Evolutionary conservation across 768 basidiomycete species (phyloP).

Genomic region (Clitopilus passeckerianus): DNA sequence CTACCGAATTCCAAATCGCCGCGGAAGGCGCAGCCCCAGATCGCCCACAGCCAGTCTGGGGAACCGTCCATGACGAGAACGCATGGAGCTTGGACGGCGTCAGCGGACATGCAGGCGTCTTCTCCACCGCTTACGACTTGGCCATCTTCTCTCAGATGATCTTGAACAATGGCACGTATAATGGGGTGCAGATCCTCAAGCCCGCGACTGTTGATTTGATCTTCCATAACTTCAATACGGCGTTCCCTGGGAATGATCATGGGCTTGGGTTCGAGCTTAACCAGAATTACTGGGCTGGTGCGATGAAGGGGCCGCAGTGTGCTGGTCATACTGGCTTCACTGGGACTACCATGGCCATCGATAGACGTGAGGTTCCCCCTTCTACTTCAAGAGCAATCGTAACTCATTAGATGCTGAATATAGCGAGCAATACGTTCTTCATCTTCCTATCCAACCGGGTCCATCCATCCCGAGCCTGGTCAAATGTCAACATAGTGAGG

Average conservation of each 20-base stretch:
- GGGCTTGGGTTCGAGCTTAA: constrained; percentile 22
- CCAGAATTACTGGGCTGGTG: constrained; percentile 21
- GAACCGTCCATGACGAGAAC: constrained; percentile 24
- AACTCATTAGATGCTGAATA: background rate
- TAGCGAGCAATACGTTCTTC: constrained; percentile 25
- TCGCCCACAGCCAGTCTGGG: constrained; percentile 21
- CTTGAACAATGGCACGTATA: constrained; percentile 22
- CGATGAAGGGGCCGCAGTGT: constrained; percentile 19
- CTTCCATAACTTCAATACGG: constrained; percentile 19
- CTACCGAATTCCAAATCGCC: constrained; percentile 19
- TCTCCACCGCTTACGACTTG: constrained; percentile 19
- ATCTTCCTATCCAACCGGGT: constrained; percentile 20
- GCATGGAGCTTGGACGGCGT: constrained; percentile 22
- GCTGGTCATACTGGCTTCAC: constrained; percentile 24
- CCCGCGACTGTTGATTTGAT: constrained; percentile 21
- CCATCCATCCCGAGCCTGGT: constrained; percentile 23
- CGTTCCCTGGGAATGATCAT: constrained; percentile 21
- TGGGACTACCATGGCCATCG: constrained; percentile 21
- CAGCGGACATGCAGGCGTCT: constrained; percentile 22
- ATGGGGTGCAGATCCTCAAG: constrained; percentile 14
- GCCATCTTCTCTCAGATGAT: constrained; percentile 26
- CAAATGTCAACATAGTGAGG: constrained; percentile 20
- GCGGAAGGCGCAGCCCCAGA: constrained; percentile 17
- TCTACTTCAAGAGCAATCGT: background rate
- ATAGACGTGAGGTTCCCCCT: constrained; percentile 15